phyloP scores from a whole-genome alignment of 2,329 filamentous ascomycete species.

The Trichothecium sympodiale region DNA sequence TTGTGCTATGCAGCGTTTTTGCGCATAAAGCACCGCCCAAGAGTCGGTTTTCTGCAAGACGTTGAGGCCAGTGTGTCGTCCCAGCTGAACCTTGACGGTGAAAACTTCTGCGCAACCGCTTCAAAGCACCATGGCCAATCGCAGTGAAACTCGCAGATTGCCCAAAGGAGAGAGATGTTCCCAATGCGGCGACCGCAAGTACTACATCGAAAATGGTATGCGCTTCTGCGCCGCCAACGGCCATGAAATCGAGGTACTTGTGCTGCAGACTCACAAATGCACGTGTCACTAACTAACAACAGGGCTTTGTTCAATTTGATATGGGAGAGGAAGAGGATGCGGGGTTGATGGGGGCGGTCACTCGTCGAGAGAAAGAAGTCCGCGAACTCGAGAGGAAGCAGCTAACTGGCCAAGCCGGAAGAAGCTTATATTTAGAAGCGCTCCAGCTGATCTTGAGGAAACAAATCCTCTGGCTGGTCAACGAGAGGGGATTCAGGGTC shows the following conservation, averaged over 20 bases:
- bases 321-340: conserved; percentile 61
- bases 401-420: conserved; percentile 55
- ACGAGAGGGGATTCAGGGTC: conserved; percentile 50
- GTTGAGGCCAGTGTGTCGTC: too few relatives aligned
- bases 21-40: too few relatives aligned
- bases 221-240: conserved; percentile 66
- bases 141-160: conserved; percentile 36
- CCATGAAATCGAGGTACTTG: conserved; percentile 61
- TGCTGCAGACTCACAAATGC: not conserved
- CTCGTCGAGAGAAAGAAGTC: conserved; percentile 46
- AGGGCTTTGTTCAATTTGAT: conserved; percentile 46
- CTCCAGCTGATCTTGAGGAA: conserved; percentile 77
- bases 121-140: conserved; percentile 23
- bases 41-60: too few relatives aligned
- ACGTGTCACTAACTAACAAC: conserved; percentile 2
- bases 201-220: conserved; percentile 64
- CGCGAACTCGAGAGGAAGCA: conserved; percentile 42
- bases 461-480: conserved; percentile 65
- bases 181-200: conserved; percentile 60
- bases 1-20: too few relatives aligned
- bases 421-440: conserved; percentile 70
- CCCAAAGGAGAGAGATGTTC: conserved; percentile 42
- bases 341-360: conserved; percentile 43
- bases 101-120: not conserved
- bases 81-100: conserved; percentile 1